Percentiles rank a stretch among this genome's conserved stretches.
These are phyloP conservation scores for Abrus precatorius DNA, from an alignment of 306 rosid genomes.

Conservation along the genomic window DNA sequence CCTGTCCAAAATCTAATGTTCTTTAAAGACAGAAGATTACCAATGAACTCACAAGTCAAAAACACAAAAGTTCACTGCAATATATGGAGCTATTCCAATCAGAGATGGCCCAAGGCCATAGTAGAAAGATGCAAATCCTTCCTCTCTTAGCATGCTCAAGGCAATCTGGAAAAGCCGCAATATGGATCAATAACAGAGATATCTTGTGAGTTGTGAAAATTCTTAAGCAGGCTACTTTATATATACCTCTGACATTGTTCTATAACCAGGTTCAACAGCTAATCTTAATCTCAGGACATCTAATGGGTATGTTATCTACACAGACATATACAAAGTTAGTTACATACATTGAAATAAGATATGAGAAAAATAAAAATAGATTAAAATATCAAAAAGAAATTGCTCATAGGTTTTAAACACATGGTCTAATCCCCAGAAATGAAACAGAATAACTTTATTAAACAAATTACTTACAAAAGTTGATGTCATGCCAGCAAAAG, in stretches of 20 bases:
- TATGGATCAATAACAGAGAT: conserved; percentile 40
- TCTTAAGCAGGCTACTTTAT: conserved; percentile 38
- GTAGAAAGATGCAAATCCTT: conserved; percentile 85
- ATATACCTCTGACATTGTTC: conserved; percentile 91
- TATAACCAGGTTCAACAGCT: conserved; percentile 93
- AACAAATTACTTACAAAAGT: conserved; percentile 73
- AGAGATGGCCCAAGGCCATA: conserved; percentile 95
- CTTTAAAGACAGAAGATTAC: conserved; percentile 40
- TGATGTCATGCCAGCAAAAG: conserved; percentile 98
- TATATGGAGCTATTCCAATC: conserved; percentile 86
- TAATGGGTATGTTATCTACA: conserved; percentile 87
- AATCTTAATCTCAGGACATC: conserved; percentile 90
- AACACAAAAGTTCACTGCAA: conserved; percentile 89
- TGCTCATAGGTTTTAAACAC: conserved; percentile 16
- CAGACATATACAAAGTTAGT: conserved; percentile 41
- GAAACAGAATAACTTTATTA: conserved; percentile 2
- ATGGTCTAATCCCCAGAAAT: conserved; percentile 13
- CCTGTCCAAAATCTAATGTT: conserved; percentile 30
- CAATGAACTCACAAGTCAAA: conserved; percentile 83
- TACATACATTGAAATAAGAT: conserved; percentile 6
- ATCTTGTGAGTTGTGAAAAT: conserved; percentile 9
- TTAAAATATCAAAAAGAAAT: conserved; percentile 6
- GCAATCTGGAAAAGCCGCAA: conserved; percentile 75
- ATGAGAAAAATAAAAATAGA: neutral
- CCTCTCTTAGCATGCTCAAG: conserved; percentile 80